Base-by-base conservation (phyloP, 2,329 filamentous ascomycete species). In the Ophiocordyceps sinensis region DNA sequence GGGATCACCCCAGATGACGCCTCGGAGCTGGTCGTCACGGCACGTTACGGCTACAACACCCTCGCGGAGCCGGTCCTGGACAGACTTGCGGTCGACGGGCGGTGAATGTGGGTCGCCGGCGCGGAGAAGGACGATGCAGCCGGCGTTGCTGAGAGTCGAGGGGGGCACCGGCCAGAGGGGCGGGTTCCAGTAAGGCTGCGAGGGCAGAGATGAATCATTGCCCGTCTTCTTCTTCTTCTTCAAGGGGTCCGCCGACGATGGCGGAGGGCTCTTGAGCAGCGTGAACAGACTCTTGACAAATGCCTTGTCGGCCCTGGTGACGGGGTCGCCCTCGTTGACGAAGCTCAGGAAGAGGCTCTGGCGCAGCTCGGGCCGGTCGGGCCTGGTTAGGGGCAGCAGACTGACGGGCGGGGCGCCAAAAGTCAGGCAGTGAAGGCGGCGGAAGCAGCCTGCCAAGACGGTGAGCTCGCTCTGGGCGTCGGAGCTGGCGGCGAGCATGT, bases 241-340 rank as follows among this genome's bases (percentile, higher is more conserved):
- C 79, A 77, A 1, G 70, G 60, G 10, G 6, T 13, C 23, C 11
- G 36, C 11, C 21, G 36, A 37, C 2, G 7, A 5, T 26, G 38
- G 38, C 0, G 83, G 75, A 0, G 71, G 68, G 26, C 37, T 39
- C 1, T 77, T 71, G 43, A 85, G 81, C 0, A 93, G 66, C 44
- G 83, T 78, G 1, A 91, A 60, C 10, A 93, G 65, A 29, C 76
- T 83, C 46, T 72, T 73, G 14, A 93, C 68, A 50, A 93, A 89
- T 0, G 75, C 71, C 58, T 77, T 82, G 53, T 93, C 85, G 0
- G 85, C 85, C 26, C 86, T 66, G 0, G 75, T 70, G 0, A 94
- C 82, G 0, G 84, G 85, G 48, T 94, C 87, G 4, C 86, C 86
- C 57, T 94, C 85, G 53, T 94, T 94, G 51, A 88, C 68, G 54